Base-by-base conservation (phyloP, 495 filamentous ascomycete genomes). In the Penicillium pulvis region DNA sequence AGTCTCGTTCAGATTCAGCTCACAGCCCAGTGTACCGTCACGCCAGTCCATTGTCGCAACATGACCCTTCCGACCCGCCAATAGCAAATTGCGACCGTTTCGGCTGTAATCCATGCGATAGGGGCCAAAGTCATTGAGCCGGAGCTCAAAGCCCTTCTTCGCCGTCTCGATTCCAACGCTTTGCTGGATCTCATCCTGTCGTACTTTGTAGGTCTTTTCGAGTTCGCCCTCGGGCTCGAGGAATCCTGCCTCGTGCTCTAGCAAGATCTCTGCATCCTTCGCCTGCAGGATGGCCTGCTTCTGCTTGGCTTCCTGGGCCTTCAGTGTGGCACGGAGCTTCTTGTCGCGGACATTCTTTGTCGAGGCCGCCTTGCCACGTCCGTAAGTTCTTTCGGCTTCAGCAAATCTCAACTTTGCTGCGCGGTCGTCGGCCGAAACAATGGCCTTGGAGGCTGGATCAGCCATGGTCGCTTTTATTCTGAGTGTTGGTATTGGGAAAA, bases 21-120 rank as follows among this genome's bases (percentile, higher is more conserved):
- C 94, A 65, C 90, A 96, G 4, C 89, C 90, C 41, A 98, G 72
- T 65, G 90, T 96, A 12, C 92, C 95, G 57, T 89, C 85, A 58
- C 94, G 82, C 94, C 94, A 98, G 74, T 98, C 93, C 85, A 97
- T 94, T 2, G 90, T 92, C 57, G 94, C 93, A 64, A 98, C 79
- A 87, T 98, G 94, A 16, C 94, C 94, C 74, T 96, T 97, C 51
- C 91, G 78, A 28, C 94, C 93, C 53, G 89, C 92, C 48, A 98
- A 73, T 39, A 98, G 75, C 28, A 98, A 73, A 60, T 92, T 84
- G 56, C 90, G 83, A 17, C 94, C 94, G 67, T 96, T 97, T 33
- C 91, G 81, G 10, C 90, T 91, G 71, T 96, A 98, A 50, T 97
- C 92, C 59, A 81, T 84, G 7, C 84, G 76, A 62, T 98, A 98